Evolutionary conservation across 176 grass and related monocot species (phyloP), one percentile per base, ranked within the genome.

Genomic region (Cocos nucifera): DNA sequence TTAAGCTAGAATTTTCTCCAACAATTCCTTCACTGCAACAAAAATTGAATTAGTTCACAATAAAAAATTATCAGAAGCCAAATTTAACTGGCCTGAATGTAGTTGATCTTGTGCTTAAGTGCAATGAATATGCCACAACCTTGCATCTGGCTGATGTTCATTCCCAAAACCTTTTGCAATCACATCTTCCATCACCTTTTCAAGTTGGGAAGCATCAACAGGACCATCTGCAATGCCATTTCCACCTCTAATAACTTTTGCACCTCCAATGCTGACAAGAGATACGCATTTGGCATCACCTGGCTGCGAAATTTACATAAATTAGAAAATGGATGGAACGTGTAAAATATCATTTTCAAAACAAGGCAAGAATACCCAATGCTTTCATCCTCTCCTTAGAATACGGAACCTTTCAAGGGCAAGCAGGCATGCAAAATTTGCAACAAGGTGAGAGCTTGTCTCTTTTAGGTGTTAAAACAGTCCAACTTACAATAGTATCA

Each of bases 221-320:
- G 77, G 57, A 69, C 87, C 86, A 85, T 96, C 92, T 74, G 61
- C 83, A 63, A 90, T 65, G 60, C 65, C 75, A 87, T 87, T 87
- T 80, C 92, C 92, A 59, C 92, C 92, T 76, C 73, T 77, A 50
- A 96, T 96, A 67, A 96, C 83, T 69, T 85, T 96, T 49, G 30
- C 4, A 62, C 92, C 92, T 24, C 82, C 83, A 15, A 96, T 96
- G 68, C 83, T 90, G 62, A 96, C 92, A 79, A 96, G 83, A 58
- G 80, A 87, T 69, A 96, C 86, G 24, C 14, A 77, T 87, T 90
- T 96, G 50, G 83, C 61, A 53, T 96, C 86, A 17, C 92, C 86
- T 6, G 86, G 92, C 91, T 96, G 77, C 56, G 78, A 72, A 23
- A 44, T 44, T 44, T 44, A 44, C 35, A 44, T 44, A 44, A 44